Evolutionary conservation across 257 asterid genomes (phyloP), one percentile per base, ranked within the genome.

Genomic region (Apocynum venetum): DNA sequence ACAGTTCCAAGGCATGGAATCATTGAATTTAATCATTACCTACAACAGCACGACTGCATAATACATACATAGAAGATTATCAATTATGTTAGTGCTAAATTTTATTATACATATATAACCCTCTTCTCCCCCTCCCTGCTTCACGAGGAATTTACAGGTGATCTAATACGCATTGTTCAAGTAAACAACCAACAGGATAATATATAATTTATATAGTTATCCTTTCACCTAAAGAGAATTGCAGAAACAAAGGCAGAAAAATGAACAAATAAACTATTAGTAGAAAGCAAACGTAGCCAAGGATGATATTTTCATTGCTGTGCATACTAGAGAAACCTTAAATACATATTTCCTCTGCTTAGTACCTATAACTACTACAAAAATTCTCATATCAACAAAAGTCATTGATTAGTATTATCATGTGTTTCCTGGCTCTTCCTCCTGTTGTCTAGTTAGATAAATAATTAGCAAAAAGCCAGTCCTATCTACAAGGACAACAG

Each of bases 311-410:
- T 53, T 52, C 40, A 55, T 55, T 41, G 38, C 47, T 19, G n/a
- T 49, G 59, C 36, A 38, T 44, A 65, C n/a, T 48, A 11, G 17
- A 8, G 17, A 76, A 76, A 66, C 67, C 73, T 76, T 72, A 66
- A 41, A 15, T 40, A 40, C 68, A 67, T 7, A 12, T 52, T 52
- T 52, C 44, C 57, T 52, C 82, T 72, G 49, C 69, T 69, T 49
- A 72, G 25, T 43, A 15, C 72, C 72, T 67, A 43, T 41, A 7
- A 67, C 76, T 31, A 43, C 72, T 43, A 2, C 61, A 71, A 76
- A 63, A 80, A 59, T 48, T 76, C 77, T 49, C 78, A 76, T 83
- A 87, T 80, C 80, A 77, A 82, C 77, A 78, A 70, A 52, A 67
- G 51, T 67, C 51, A 41, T 67, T 67, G 72, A 40, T 67, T 67